Evolutionary conservation across 805 yeast genomes (phyloP).

Genomic region (Lipomyces yamadae): DNA sequence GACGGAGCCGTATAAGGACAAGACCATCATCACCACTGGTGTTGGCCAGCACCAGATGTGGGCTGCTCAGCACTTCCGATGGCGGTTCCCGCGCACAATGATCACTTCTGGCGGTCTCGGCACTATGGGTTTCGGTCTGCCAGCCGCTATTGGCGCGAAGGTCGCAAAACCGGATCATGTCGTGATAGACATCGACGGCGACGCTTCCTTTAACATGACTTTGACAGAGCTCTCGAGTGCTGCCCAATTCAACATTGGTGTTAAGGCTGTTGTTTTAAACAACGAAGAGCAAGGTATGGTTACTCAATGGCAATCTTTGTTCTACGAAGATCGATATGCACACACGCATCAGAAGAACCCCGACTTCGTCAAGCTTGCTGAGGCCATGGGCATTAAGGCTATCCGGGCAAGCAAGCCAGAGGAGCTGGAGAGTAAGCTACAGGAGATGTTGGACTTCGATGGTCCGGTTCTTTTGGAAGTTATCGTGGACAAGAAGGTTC

Average conservation of each 20-base stretch:
- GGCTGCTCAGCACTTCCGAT: constrained; percentile 98
- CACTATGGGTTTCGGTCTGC: constrained; percentile 97
- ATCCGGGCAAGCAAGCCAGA: constrained; percentile 72
- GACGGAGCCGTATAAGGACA: constrained; percentile 64
- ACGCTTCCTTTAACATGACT: constrained; percentile 99
- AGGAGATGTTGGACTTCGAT: constrained; percentile 71
- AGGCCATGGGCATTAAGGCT: constrained; percentile 90
- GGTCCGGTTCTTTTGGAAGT: constrained; percentile 95
- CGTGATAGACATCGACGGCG: constrained; percentile 97
- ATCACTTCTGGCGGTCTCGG: constrained; percentile 99
- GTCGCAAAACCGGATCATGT: constrained; percentile 92
- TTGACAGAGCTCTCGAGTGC: constrained; percentile 91
- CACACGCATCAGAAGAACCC: constrained; percentile 98
- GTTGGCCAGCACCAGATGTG: constrained; percentile 99
- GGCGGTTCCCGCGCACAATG: constrained; percentile 90
- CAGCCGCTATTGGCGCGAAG: constrained; percentile 98
- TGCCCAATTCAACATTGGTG: constrained; percentile 89
- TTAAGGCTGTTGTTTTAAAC: constrained; percentile 85
- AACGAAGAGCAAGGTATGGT: constrained; percentile 99
- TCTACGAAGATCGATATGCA: constrained; percentile 96
- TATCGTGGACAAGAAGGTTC: constrained; percentile 84
- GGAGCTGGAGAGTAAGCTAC: constrained; percentile 62
- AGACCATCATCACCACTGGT: constrained; percentile 92
- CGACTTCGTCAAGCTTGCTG: constrained; percentile 88
- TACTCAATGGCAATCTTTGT: constrained; percentile 98